These are phyloP conservation scores for Pseudevernia furfuracea DNA, from an alignment of 495 filamentous ascomycete species.

Conservation along the genomic window DNA sequence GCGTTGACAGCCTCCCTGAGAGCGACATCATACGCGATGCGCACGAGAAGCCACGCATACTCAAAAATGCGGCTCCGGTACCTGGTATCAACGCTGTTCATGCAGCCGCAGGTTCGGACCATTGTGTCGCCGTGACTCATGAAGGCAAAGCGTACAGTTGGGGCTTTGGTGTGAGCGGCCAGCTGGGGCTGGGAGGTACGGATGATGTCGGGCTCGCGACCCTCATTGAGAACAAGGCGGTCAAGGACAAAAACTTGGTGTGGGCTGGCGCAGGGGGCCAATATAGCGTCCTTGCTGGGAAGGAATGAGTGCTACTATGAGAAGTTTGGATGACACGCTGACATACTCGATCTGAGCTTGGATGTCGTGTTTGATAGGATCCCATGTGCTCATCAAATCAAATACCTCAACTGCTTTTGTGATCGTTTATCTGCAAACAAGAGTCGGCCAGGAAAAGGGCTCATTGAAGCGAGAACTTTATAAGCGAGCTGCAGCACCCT, in stretches of 20 bases:
- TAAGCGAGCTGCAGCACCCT: too few relatives aligned
- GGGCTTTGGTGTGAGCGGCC: neutral
- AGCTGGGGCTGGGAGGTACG: conserved; percentile 1
- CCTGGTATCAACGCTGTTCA: neutral
- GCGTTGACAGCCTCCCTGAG: neutral
- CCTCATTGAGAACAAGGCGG: neutral
- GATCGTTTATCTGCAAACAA: too few relatives aligned
- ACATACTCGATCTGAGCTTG: too few relatives aligned
- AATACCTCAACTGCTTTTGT: too few relatives aligned
- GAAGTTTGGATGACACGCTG: too few relatives aligned
- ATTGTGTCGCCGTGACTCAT: neutral
- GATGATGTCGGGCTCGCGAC: neutral
- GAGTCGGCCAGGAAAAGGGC: too few relatives aligned
- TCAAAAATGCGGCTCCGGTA: neutral
- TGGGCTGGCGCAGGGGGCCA: neutral
- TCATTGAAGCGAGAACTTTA: too few relatives aligned
- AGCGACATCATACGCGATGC: neutral
- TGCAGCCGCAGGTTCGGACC: neutral
- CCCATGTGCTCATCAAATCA: too few relatives aligned
- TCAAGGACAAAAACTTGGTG: neutral
- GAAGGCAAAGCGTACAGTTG: neutral
- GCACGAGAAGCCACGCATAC: neutral
- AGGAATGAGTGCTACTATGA: neutral
- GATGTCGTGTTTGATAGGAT: too few relatives aligned
- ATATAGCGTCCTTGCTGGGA: neutral